Base-by-base conservation (phyloP, 345 rosid species). In the Citrus medica region DNA sequence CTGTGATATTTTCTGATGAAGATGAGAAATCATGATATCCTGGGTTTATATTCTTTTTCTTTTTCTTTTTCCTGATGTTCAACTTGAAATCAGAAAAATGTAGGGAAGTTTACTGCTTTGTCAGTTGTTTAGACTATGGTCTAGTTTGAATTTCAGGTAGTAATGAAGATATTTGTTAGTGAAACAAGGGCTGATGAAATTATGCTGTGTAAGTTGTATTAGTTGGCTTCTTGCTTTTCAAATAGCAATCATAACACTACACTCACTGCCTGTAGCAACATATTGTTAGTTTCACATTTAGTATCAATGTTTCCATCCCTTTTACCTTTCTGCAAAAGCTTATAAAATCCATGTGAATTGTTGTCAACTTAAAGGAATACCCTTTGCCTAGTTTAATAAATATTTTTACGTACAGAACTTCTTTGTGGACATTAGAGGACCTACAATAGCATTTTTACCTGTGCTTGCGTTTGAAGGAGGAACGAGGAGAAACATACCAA, bases 381-480 rank as follows among this genome's bases (percentile, higher is more conserved):
- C 33, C 16, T 73, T 42, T 63, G 28, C 35, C 67, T 77, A 8
- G 69, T 30, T 27, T 12, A 12, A 16, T 65, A 53, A 63, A 7
- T 33, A 6, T 38, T 51, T 75, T 79, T 53, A 75, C 71, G 37
- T 73, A 77, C 85, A 92, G 93, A 85, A 93, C 82, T 92, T 90
- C 82, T 81, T 90, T 69, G 83, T 95, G 67, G 98, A 95, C 85
- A 89, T 95, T 46, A 89, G 93, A 84, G 98, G 98, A 81, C 89
- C 93, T 9, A 82, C 87, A 16, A 30, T 92, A 68, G 97, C 89
- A 56, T 85, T 87, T 84, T 86, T 95, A 82, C 97, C 95, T 8
- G 91, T 85, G 80, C 95, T 93, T 86, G 95, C 97, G 35, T 93
- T 94, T 74, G 95, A 94, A 85, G 98, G 98, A 78, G 97, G 92